Evolutionary conservation across 768 basidiomycete species (phyloP).

Genomic region (Butyriboletus loyo): DNA sequence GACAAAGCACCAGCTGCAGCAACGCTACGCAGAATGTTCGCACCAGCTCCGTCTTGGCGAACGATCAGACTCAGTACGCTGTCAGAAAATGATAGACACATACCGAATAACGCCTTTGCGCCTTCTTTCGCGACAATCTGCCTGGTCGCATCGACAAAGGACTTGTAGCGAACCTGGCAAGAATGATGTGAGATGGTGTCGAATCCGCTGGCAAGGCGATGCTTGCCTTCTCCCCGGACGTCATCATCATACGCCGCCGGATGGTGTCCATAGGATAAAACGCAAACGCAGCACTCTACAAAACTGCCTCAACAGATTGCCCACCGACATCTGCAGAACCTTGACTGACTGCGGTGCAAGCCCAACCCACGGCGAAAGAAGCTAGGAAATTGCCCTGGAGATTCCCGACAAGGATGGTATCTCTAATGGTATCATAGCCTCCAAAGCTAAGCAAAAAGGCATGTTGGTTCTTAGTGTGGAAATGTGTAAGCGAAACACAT

Average conservation of each 20-base stretch:
- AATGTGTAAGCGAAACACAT: background rate
- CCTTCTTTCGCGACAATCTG: slow-evolving; percentile 44
- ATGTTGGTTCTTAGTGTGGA: background rate
- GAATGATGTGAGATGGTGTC: background rate
- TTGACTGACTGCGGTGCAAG: slow-evolving; percentile 36
- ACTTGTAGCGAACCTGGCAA: slow-evolving; percentile 36
- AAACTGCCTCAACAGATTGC: background rate
- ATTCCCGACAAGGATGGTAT: slow-evolving; percentile 37
- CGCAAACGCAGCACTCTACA: slow-evolving; percentile 35
- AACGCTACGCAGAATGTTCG: slow-evolving; percentile 54
- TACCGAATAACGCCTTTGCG: slow-evolving; percentile 36
- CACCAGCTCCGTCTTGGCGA: slow-evolving; percentile 54
- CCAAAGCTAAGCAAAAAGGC: slow-evolving; percentile 34
- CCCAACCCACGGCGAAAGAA: slow-evolving; percentile 42
- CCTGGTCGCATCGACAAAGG: slow-evolving; percentile 37
- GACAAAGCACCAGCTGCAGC: slow-evolving; percentile 53
- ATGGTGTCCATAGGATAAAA: slow-evolving; percentile 47
- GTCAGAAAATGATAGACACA: slow-evolving; percentile 4
- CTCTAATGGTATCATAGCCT: slow-evolving; percentile 40
- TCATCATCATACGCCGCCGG: slow-evolving; percentile 49
- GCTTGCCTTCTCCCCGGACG: slow-evolving; percentile 35
- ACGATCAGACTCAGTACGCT: background rate
- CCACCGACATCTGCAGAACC: background rate
- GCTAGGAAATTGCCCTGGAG: slow-evolving; percentile 40
- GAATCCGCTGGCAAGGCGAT: background rate